Conservation (phyloP, 2,329 filamentous ascomycete genomes). For the Dactylonectria macrodidyma region DNA sequence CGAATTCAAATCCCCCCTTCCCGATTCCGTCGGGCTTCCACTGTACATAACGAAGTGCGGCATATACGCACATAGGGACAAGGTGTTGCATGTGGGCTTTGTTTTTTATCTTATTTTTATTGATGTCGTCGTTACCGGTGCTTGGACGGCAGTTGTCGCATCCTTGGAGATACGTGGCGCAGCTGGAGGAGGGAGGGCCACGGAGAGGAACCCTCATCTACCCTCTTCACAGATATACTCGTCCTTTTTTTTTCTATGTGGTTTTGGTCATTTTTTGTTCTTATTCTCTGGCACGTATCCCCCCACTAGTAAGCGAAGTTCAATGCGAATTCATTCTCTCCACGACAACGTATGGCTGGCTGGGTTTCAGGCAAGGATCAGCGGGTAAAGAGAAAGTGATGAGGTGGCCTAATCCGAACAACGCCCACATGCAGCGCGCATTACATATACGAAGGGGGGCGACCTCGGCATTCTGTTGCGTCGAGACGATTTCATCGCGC, state of each 20-base stretch:
- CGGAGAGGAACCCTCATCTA: constrained; percentile 10
- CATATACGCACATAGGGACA: constrained; percentile 48
- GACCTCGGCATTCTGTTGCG: constrained; percentile 8
- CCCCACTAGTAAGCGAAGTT: constrained; percentile 31
- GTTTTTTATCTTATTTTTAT: constrained; percentile 30
- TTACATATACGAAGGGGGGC: constrained; percentile 8
- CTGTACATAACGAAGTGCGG: constrained; percentile 48
- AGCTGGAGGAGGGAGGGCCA: constrained; percentile 22
- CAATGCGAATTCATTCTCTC: constrained; percentile 27
- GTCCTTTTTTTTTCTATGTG: constrained; percentile 4
- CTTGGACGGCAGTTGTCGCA: constrained; percentile 27
- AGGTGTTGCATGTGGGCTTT: constrained; percentile 41
- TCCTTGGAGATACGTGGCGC: constrained; percentile 26
- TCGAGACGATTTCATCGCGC: background rate
- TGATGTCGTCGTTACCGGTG: constrained; percentile 25
- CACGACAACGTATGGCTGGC: background rate
- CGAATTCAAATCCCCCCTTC: constrained; percentile 12
- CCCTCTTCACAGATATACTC: constrained; percentile 14
- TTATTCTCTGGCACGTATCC: constrained; percentile 21
- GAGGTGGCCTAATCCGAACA: constrained; percentile 8
- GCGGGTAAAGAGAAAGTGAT: constrained; percentile 14
- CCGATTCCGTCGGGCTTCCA: constrained; percentile 30
- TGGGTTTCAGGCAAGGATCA: background rate
- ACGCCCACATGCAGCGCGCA: background rate
- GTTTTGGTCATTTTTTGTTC: constrained; percentile 16